Evolutionary conservation across 192 early-diverging fungal species (phyloP), one percentile per base, ranked within the genome.

Genomic region (Rhizoclosmatium sp.): DNA sequence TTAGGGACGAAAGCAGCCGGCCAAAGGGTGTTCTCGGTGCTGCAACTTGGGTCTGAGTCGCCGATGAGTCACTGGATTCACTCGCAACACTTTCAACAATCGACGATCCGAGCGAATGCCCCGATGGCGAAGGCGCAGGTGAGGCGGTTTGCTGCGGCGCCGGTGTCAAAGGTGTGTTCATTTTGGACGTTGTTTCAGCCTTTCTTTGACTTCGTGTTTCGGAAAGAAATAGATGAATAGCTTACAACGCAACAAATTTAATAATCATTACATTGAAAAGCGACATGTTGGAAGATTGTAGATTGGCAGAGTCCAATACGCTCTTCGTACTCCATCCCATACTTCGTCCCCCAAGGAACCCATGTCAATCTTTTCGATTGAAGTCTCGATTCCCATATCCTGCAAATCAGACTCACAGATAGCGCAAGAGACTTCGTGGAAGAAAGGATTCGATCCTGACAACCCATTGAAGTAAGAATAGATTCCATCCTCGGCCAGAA

Each of bases 391-490:
- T 19, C 96, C 95, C 62, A 95, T 88, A 7, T 93, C 93, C 40
- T 79, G 78, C 80, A 98, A 81, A 80, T 99, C 96, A 0, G 93
- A 82, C 61, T 94, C 93, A 0, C 92, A 94, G 48, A 99, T 89
- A 51, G 90, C 82, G 81, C 96, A 96, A 64, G 94, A 94, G 4
- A 99, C 95, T 66, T 97, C 96, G 85, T 99, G 95, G 87, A 99
- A 99, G 80, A 98, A 95, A 76, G 92, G 88, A 84, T 98, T 97
- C 40, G 94, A 95, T 47, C 95, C 96, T 9, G 94, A 94, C 7
- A 97, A 82, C 3, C 97, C 97, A 71, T 99, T 98, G 82, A 99
- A 99, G 80, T 93, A 99, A 47, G 93, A 93, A 83, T 99, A 99
- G 45, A 95, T 83, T 23, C 95, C 95, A 42, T 89, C 87, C 19